A percentile compares a stretch with the other conserved stretches of the same genome.
phyloP scores from a whole-genome alignment of 768 basidiomycete species.

The Sporobolomyces phaffii region DNA sequence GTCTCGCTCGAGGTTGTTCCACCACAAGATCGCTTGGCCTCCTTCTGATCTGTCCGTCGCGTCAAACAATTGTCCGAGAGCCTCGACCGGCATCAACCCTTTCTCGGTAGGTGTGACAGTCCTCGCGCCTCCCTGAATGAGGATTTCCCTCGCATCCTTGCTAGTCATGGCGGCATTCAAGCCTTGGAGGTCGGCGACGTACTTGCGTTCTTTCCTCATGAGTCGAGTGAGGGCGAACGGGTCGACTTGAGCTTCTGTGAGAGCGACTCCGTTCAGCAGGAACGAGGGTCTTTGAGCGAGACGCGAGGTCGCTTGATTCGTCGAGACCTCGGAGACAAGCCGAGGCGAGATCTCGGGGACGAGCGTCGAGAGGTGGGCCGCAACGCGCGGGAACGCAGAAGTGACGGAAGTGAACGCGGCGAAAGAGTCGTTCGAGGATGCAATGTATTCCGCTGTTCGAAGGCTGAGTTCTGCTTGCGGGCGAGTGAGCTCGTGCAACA shows the following conservation, averaged over 20 bases:
- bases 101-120: conserved; percentile 49
- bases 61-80: conserved; percentile 67
- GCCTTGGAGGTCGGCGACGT: conserved; percentile 57
- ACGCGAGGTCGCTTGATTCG: conserved; percentile 6
- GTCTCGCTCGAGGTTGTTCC: conserved; percentile 88
- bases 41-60: conserved; percentile 79
- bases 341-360: conserved; percentile 6
- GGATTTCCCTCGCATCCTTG: conserved; percentile 62
- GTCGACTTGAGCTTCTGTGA: conserved; percentile 52
- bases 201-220: conserved; percentile 63
- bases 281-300: conserved; percentile 53
- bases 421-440: conserved; percentile 12
- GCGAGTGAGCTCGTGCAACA: neutral
- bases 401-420: conserved; percentile 14
- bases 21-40: conserved; percentile 68
- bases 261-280: conserved; percentile 72
- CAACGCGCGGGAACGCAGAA: conserved; percentile 30
- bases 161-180: conserved; percentile 56
- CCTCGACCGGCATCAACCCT: conserved; percentile 15
- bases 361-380: conserved; percentile 18
- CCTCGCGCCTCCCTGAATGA: conserved; percentile 46
- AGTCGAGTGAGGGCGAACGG: conserved; percentile 68
- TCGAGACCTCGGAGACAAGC: conserved; percentile 24
- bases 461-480: conserved; percentile 9
- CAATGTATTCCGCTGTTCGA: conserved; percentile 23